A percentile compares a stretch with the other conserved stretches of the same genome.
These are phyloP conservation scores for Schizopora paradoxa DNA, from an alignment of 1,284 basidiomycete species.

Conservation along the genomic window DNA sequence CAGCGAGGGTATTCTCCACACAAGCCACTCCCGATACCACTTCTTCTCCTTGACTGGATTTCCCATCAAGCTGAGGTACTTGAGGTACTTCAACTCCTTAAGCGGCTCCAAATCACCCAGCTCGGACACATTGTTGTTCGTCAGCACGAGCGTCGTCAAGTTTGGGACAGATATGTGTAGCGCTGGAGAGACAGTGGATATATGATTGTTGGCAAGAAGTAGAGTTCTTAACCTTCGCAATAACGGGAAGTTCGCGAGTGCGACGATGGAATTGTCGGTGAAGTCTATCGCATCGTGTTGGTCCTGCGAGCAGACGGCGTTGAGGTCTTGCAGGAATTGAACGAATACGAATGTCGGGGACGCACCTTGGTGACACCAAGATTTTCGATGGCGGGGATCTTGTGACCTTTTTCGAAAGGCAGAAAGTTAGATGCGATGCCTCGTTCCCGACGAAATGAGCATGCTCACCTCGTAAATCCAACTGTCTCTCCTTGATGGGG, in stretches of 20 bases:
- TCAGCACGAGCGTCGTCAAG: slow-evolving; percentile 74
- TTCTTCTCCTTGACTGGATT: slow-evolving; percentile 91
- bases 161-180: slow-evolving; percentile 82
- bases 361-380: slow-evolving; percentile 90
- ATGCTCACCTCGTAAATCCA: slow-evolving; percentile 84
- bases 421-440: slow-evolving; percentile 15
- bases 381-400: slow-evolving; percentile 99
- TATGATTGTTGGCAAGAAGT: slow-evolving; percentile 83
- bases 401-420: slow-evolving; percentile 61
- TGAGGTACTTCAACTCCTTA: slow-evolving; percentile 71
- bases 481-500: slow-evolving; percentile 88
- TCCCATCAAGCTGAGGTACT: slow-evolving; percentile 82
- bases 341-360: slow-evolving; percentile 20
- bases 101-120: slow-evolving; percentile 85
- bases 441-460: background rate
- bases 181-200: slow-evolving; percentile 76
- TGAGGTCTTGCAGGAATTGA: background rate
- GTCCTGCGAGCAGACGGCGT: slow-evolving; percentile 45
- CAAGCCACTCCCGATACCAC: slow-evolving; percentile 96
- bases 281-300: slow-evolving; percentile 94
- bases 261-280: slow-evolving; percentile 91
- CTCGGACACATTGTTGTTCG: slow-evolving; percentile 70
- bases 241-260: slow-evolving; percentile 82
- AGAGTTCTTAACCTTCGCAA: slow-evolving; percentile 76
- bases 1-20: slow-evolving; percentile 76